Conservation (phyloP, 2,329 filamentous ascomycete genomes). For the Alternaria infectoria region DNA sequence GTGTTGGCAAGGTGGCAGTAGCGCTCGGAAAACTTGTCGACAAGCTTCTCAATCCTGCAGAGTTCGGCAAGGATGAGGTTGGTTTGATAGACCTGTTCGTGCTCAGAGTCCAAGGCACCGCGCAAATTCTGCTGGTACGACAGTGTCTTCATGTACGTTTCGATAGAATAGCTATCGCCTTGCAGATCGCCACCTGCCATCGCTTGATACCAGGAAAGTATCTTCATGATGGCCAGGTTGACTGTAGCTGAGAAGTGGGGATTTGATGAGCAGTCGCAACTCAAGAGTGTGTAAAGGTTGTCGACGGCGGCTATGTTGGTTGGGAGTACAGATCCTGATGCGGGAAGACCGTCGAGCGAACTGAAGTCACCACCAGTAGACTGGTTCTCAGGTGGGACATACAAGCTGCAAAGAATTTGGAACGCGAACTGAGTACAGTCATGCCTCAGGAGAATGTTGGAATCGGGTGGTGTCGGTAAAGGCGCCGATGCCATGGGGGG, state of each 20-base stretch:
- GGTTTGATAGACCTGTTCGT: slow-evolving; percentile 39
- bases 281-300: slow-evolving; percentile 40
- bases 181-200: slow-evolving; percentile 35
- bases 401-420: slow-evolving; percentile 43
- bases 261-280: slow-evolving; percentile 44
- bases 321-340: slow-evolving; percentile 39
- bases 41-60: slow-evolving; percentile 46
- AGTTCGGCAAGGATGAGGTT: slow-evolving; percentile 44
- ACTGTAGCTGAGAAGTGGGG: slow-evolving; percentile 48
- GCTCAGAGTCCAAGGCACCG: slow-evolving; percentile 31
- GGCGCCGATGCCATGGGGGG: slow-evolving; percentile 35
- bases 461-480: slow-evolving; percentile 36
- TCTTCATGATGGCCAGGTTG: slow-evolving; percentile 42
- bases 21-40: slow-evolving; percentile 46
- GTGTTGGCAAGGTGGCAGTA: slow-evolving; percentile 37
- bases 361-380: slow-evolving; percentile 34
- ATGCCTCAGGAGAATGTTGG: slow-evolving; percentile 32
- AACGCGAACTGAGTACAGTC: slow-evolving; percentile 48
- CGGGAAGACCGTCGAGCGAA: slow-evolving; percentile 31
- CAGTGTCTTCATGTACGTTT: slow-evolving; percentile 39
- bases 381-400: slow-evolving; percentile 37
- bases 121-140: slow-evolving; percentile 33
- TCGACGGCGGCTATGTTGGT: slow-evolving; percentile 45
- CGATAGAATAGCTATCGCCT: slow-evolving; percentile 19
- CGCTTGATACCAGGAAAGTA: slow-evolving; percentile 47